Evolutionary conservation across 176 grass and related monocot species (phyloP).

Genomic region (Ensete ventricosum): DNA sequence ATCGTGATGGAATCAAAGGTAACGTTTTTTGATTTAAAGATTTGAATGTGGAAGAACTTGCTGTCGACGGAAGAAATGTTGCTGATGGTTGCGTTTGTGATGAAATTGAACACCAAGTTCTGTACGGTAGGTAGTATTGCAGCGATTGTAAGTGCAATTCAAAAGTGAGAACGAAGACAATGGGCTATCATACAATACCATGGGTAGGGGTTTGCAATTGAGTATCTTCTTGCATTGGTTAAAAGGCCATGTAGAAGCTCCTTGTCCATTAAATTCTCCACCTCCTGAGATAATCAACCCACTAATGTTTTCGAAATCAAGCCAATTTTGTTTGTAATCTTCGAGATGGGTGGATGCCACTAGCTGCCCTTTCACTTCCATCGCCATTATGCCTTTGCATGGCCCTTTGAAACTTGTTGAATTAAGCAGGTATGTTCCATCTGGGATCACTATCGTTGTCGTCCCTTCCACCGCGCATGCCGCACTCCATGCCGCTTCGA

Average conservation of each 20-base stretch:
- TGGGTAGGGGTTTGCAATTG: slow-evolving; percentile 49
- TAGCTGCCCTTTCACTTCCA: no score
- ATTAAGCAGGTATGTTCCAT: no score
- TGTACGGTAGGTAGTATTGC: neutral
- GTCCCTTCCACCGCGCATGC: no score
- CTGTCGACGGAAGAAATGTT: slow-evolving; percentile 35
- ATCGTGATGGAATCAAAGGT: slow-evolving; percentile 37
- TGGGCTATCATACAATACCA: slow-evolving; percentile 20
- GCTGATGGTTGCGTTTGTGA: slow-evolving; percentile 13
- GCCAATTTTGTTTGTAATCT: slow-evolving; percentile 35
- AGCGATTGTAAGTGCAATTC: neutral
- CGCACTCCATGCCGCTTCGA: no score
- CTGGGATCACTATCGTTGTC: no score
- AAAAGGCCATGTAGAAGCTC: slow-evolving; percentile 34
- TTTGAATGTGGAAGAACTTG: slow-evolving; percentile 73
- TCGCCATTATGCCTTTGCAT: no score
- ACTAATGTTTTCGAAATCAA: slow-evolving; percentile 38
- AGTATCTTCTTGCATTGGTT: slow-evolving; percentile 9
- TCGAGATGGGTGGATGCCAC: neutral
- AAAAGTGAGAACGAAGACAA: neutral
- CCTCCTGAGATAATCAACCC: slow-evolving; percentile 2
- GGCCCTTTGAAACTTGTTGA: no score
- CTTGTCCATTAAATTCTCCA: neutral
- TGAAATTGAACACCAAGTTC: neutral
- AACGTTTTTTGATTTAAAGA: slow-evolving; percentile 36